Base-by-base conservation (phyloP, 2,329 filamentous ascomycete genomes). In the Arthrobotrys iridis region DNA sequence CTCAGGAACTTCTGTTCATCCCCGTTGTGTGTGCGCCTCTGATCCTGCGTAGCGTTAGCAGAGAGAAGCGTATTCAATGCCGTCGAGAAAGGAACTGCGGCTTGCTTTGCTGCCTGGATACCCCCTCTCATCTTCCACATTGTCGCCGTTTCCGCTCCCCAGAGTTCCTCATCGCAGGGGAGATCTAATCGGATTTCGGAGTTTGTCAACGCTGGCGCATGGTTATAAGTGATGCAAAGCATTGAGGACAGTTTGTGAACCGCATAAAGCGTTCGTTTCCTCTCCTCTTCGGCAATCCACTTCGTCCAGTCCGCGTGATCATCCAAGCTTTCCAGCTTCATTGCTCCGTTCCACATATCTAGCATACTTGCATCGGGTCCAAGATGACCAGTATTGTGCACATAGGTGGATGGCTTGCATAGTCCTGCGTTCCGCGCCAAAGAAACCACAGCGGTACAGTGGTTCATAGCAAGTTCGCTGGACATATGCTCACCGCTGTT, bases 241-340 rank as follows among this genome's bases (percentile, higher is more conserved):
- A 98, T 86, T 81, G 94, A 97, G 2, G 94, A 97, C 57, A 98
- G 86, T 71, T 92, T 90, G 82, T 97, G 98, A 70, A 98, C 91
- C 50, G 91, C 89, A 81, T 93, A 98, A 28, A 97, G 87, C 0
- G 94, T 97, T 66, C 94, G 90, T 83, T 97, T 98, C 58, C 93
- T 90, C 83, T 97, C 94, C 82, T 99, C 94, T 65, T 88, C 86
- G 0, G 87, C 86, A 82, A 95, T 96, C 95, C 95, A 99, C 71
- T 88, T 88, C 24, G 95, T 84, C 94, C 94, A 99, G 79, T 93
- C 90, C n/a, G 85, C 83, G 64, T 91, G 87, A 73, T 93, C 88
- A 73, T 86, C 85, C 13, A 71, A 33, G 3, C 79, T 77, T 60
- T 79, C 77, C 28, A 80, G 77, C 57, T 79, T 78, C 35, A 79